These are phyloP conservation scores for Casuarina equisetifolia DNA, from an alignment of 306 rosid genomes.

Conservation along the genomic window DNA sequence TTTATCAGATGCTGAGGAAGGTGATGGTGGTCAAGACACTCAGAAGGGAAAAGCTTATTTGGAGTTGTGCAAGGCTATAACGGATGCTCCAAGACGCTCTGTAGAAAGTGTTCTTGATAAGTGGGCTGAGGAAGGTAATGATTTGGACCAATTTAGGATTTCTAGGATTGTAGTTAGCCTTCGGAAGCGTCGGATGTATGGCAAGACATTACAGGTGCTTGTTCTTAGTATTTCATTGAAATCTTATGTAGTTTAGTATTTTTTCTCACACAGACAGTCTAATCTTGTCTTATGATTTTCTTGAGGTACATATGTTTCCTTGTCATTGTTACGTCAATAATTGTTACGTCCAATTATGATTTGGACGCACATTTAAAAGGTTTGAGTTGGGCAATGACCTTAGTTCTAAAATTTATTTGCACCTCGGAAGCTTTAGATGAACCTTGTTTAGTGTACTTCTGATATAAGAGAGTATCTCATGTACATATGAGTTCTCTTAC, in stretches of 20 bases:
- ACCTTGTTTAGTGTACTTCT: too few relatives aligned
- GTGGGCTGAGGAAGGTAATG: constrained; percentile 12
- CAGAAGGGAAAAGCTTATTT: constrained; percentile 14
- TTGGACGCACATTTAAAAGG: too few relatives aligned
- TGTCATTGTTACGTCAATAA: not conserved
- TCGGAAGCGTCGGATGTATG: constrained; percentile 17
- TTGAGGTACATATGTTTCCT: not conserved
- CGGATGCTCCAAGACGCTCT: not conserved
- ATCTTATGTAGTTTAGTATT: not conserved
- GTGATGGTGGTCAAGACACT: constrained; percentile 2
- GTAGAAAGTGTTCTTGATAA: not conserved
- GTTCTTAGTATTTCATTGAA: not conserved
- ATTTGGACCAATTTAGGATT: constrained; percentile 9
- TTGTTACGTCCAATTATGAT: too few relatives aligned
- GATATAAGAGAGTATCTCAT: too few relatives aligned
- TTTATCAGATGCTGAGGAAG: constrained; percentile 21
- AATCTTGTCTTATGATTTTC: not conserved
- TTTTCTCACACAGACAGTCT: not conserved
- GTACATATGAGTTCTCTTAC: too few relatives aligned
- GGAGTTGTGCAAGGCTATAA: constrained; percentile 15
- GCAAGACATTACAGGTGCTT: constrained; percentile 28
- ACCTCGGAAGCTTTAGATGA: too few relatives aligned
- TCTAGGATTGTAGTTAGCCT: constrained; percentile 6
- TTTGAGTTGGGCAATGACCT: too few relatives aligned
- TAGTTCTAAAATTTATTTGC: too few relatives aligned